Evolutionary conservation across 1,139 yeast genomes (phyloP), one percentile per base, ranked within the genome.

Genomic region (Taphrina confusa): DNA sequence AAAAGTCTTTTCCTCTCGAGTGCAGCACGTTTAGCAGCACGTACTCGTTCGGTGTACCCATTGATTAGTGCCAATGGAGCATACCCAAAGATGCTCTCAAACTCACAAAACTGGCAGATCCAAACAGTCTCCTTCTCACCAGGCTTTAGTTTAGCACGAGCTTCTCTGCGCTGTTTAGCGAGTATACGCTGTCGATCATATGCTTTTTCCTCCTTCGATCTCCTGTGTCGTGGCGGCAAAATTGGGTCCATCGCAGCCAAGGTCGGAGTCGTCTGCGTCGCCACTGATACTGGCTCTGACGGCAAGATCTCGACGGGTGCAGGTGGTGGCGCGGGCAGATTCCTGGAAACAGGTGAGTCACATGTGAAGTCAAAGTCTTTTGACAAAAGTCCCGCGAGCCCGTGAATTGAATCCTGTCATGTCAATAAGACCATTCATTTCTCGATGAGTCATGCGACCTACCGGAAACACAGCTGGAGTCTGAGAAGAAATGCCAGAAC

Each of bases 101-200:
- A 83, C 67, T 83, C 85, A 70, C 88, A 83, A 62, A 82, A 77
- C 63, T 81, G 75, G 67, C 88, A 83, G 61, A 67, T 54, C 70
- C 69, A 68, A 28, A 63, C 34, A 16, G 62, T 30, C 14, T 51
- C 46, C 44, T 36, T 34, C 47, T 56, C 60, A 4, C 54, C 47
- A 4, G 58, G 58, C 36, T 54, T 54, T 31, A 46, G 42, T 16
- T 56, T 46, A 12, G 47, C 31, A 22, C 51, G 51, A 8, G 33
- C 45, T 16, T 34, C 54, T 12, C 60, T 16, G 18, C 54, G 42
- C 14, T 47, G 60, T 31, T 27, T 27, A 4, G 52, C 54, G 18
- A 47, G 47, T 3, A 56, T 23, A 22, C 60, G 60, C 11, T 36
- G 42, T 9, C 54, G 54, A 12, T 46, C 45, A 16, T 46, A 40